Percentiles rank a stretch among this genome's conserved stretches.
Conservation (phyloP, 306 rosid species). For the Ammopiptanthus mongolicus region DNA sequence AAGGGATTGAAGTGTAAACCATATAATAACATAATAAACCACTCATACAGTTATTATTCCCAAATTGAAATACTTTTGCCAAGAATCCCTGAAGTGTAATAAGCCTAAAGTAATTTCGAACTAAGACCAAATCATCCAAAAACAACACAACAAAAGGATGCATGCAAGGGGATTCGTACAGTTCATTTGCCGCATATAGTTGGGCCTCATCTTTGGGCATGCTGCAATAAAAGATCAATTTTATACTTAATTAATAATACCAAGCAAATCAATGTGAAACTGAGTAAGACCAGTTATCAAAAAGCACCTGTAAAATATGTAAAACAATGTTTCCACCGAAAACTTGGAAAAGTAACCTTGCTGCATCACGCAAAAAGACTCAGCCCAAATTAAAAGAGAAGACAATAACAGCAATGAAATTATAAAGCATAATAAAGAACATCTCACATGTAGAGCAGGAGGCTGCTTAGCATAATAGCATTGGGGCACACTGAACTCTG, state of each 20-base stretch:
- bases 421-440: not conserved
- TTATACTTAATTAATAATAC: not conserved
- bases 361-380: slow-evolving; percentile 46
- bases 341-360: slow-evolving; percentile 74
- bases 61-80: not conserved
- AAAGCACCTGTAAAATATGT: slow-evolving; percentile 87
- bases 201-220: slow-evolving; percentile 98
- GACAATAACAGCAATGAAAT: not conserved
- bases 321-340: slow-evolving; percentile 72
- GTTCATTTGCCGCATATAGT: slow-evolving; percentile 77
- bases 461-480: slow-evolving; percentile 81
- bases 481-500: slow-evolving; percentile 80
- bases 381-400: slow-evolving; percentile 13
- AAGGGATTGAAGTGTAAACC: not conserved
- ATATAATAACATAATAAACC: not conserved
- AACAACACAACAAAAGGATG: not conserved
- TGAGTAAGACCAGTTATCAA: slow-evolving; percentile 2
- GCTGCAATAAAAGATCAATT: slow-evolving; percentile 40
- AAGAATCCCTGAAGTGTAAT: not conserved
- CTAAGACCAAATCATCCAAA: not conserved
- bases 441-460: slow-evolving; percentile 67
- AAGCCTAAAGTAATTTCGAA: not conserved
- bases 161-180: slow-evolving; percentile 48
- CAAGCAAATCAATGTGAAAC: not conserved
- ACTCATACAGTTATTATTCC: not conserved